These are phyloP conservation scores for Suillus lakei DNA, from an alignment of 768 basidiomycete genomes.

Conservation along the genomic window DNA sequence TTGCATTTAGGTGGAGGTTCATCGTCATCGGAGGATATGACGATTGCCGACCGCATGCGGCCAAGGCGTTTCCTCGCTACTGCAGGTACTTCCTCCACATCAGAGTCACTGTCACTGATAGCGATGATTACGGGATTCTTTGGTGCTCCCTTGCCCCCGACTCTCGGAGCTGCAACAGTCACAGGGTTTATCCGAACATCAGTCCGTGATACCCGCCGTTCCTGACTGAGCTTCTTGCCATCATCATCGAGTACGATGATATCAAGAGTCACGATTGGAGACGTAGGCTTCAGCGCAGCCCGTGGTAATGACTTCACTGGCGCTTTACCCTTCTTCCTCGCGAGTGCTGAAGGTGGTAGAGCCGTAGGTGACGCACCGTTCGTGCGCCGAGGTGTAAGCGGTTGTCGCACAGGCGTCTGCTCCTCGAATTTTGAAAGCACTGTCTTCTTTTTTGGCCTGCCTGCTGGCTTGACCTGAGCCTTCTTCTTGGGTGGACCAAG, in stretches of 20 bases:
- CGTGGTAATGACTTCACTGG: conserved; percentile 17
- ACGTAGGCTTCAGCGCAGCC: conserved; percentile 42
- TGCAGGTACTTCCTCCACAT: conserved; percentile 29
- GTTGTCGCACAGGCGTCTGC: conserved; percentile 36
- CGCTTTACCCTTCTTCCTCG: conserved; percentile 28
- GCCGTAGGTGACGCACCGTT: conserved; percentile 42
- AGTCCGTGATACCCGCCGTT: conserved; percentile 59
- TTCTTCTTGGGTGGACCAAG: conserved; percentile 35
- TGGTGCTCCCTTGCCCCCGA: conserved; percentile 13
- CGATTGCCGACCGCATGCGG: conserved; percentile 26
- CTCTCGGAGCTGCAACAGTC: conserved; percentile 1
- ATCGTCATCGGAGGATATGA: conserved; percentile 55
- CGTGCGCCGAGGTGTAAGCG: conserved; percentile 42
- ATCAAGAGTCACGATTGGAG: conserved; percentile 63
- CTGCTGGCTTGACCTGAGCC: conserved; percentile 24
- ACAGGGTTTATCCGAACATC: conserved; percentile 43
- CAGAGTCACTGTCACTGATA: conserved; percentile 33
- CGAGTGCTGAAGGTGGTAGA: conserved; percentile 22
- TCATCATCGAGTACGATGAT: conserved; percentile 68
- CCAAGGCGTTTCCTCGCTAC: conserved; percentile 16
- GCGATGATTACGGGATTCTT: conserved; percentile 18
- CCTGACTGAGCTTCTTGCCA: conserved; percentile 62
- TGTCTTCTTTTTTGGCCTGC: conserved; percentile 19
- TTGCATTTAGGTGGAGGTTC: conserved; percentile 35
- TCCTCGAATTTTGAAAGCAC: conserved; percentile 18